These are phyloP conservation scores for Conidiobolus incongruus DNA, from an alignment of 371 early-diverging fungal species.

Conservation along the genomic window DNA sequence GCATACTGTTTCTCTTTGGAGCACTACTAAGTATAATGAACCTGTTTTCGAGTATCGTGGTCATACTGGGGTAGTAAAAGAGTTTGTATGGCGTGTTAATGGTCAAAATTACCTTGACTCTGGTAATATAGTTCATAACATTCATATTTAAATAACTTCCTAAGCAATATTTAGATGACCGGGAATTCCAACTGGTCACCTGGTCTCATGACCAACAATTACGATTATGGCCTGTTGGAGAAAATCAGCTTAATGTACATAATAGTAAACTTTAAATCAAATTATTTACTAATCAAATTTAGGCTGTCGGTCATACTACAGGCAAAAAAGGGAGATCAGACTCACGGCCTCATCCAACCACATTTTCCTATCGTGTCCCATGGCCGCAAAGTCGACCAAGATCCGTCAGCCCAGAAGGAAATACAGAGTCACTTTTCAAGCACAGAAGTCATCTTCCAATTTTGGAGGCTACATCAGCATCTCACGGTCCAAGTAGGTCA, in stretches of 20 bases:
- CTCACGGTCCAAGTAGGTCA: too few relatives aligned
- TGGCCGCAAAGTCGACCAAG: too few relatives aligned
- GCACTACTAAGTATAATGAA: constrained; percentile 20
- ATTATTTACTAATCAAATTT: too few relatives aligned
- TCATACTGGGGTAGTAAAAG: constrained; percentile 61
- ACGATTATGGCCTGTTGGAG: constrained; percentile 61
- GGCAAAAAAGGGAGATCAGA: not conserved
- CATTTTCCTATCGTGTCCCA: too few relatives aligned
- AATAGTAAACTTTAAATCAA: not conserved
- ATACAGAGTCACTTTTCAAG: too few relatives aligned
- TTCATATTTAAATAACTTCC: not conserved
- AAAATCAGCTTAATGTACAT: constrained; percentile 22
- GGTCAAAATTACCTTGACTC: constrained; percentile 8
- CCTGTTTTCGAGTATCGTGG: constrained; percentile 62
- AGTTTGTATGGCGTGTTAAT: constrained; percentile 69
- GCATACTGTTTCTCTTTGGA: constrained; percentile 43
- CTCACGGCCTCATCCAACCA: not conserved
- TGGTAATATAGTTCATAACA: not conserved
- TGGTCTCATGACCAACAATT: constrained; percentile 79
- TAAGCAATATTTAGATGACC: constrained; percentile 13
- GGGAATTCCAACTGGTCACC: constrained; percentile 68
- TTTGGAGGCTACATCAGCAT: too few relatives aligned
- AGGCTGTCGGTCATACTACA: constrained; percentile 1
- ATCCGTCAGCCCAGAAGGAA: too few relatives aligned
- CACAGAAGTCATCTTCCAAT: too few relatives aligned